phyloP scores from a whole-genome alignment of 495 filamentous ascomycete genomes.

The Aspergillus nanangensis region DNA sequence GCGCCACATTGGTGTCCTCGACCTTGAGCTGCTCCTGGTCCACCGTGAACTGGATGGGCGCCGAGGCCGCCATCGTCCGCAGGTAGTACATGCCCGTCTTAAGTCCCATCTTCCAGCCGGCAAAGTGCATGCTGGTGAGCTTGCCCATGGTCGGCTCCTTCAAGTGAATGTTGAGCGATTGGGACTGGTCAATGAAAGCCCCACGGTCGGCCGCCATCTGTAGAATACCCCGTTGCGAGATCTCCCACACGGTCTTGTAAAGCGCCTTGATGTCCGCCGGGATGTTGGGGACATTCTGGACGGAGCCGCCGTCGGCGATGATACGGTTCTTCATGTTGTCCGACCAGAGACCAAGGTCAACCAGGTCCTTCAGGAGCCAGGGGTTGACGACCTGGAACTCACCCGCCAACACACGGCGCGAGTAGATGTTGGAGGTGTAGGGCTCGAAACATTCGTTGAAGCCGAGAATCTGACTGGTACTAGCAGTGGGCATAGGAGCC shows the following conservation, averaged over 20 bases:
- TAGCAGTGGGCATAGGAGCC: constrained; percentile 96
- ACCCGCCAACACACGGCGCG: constrained; percentile 92
- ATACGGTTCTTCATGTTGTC: constrained; percentile 99
- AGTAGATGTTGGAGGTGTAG: constrained; percentile 99
- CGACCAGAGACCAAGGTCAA: constrained; percentile 97
- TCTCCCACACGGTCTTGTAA: constrained; percentile 99
- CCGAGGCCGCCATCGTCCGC: constrained; percentile 92
- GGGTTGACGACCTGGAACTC: constrained; percentile 99
- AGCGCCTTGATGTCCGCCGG: constrained; percentile 92
- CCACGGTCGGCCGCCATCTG: constrained; percentile 98
- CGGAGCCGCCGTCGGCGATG: constrained; percentile 92
- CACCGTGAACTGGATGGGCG: constrained; percentile 98
- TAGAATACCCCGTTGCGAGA: constrained; percentile 90
- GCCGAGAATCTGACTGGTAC: constrained; percentile 92
- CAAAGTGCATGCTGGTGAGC: constrained; percentile 99
- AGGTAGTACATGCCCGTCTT: constrained; percentile 99
- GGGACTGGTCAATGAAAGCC: constrained; percentile 97
- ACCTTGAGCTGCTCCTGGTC: constrained; percentile 95
- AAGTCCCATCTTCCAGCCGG: constrained; percentile 96
- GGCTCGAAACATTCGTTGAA: constrained; percentile 99
- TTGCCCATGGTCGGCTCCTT: constrained; percentile 99
- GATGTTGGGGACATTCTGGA: constrained; percentile 95
- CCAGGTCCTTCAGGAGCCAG: constrained; percentile 96
- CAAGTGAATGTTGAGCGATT: constrained; percentile 98
- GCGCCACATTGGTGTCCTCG: constrained; percentile 75